Percentiles rank a stretch among this genome's conserved stretches.
Conservation (phyloP, 2,329 filamentous ascomycete genomes). For the Hypoxylon sp. region DNA sequence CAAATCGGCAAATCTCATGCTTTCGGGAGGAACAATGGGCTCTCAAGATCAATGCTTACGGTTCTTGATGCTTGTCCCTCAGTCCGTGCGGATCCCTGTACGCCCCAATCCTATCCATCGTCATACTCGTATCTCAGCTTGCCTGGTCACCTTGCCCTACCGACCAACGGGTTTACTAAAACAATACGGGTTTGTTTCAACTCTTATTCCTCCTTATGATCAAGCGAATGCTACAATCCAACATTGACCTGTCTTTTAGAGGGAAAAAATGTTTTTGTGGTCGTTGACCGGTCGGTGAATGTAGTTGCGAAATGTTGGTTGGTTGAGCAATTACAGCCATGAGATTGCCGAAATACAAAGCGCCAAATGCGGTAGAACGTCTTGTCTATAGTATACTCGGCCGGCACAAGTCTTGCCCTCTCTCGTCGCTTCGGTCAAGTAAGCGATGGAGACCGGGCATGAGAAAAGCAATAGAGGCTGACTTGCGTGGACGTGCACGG, state of each 20-base stretch:
- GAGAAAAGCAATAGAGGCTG: conserved; percentile 5
- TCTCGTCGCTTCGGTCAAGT: conserved; percentile 11
- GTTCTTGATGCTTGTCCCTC: conserved; percentile 25
- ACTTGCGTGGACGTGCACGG: neutral
- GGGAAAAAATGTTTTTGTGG: conserved; percentile 14
- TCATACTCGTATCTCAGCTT: conserved; percentile 34
- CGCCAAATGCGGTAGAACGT: conserved; percentile 36
- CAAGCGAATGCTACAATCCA: conserved; percentile 36
- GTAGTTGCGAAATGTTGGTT: conserved; percentile 24
- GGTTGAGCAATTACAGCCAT: conserved; percentile 16
- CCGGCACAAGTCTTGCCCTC: conserved; percentile 12
- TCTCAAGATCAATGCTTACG: conserved; percentile 21
- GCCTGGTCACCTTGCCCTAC: conserved; percentile 37
- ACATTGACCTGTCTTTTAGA: conserved; percentile 28
- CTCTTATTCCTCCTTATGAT: conserved; percentile 35
- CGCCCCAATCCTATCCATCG: conserved; percentile 29
- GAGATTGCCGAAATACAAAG: conserved; percentile 26
- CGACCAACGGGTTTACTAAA: conserved; percentile 45
- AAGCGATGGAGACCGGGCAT: conserved; percentile 7
- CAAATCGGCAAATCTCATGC: conserved; percentile 47
- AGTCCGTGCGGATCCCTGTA: conserved; percentile 46
- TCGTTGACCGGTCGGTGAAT: conserved; percentile 32
- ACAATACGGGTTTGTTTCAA: conserved; percentile 46
- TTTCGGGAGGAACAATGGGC: conserved; percentile 42
- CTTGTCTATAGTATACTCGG: conserved; percentile 5